Base-by-base conservation (phyloP, 176 grass and related monocot species). In the Rhynchospora tenuis region DNA sequence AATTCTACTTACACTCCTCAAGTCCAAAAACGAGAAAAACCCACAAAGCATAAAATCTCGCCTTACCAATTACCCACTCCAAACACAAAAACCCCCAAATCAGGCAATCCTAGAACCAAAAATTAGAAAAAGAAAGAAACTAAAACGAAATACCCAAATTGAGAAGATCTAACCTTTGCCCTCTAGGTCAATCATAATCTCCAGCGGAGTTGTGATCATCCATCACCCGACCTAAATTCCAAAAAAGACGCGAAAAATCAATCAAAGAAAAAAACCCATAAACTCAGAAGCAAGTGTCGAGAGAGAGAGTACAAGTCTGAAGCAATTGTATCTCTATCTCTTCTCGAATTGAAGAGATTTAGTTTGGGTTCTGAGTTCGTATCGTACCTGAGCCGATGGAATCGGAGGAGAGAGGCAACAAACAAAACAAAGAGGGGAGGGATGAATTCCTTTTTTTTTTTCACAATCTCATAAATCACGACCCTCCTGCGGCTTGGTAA, bases 111-210 rank as follows among this genome's bases (percentile, higher is more conserved):
- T 8, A 8, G 11, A 51, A 51, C 7, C 7, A 51, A 51, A 51
- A 51, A 51, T 1, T 51, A 51, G 48, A 51, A 51, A 11, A 51
- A 12, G 48, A 51, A 51, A 51, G 48, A 12, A 51, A 51, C 48
- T 51, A 7, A 51, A 51, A 51, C 11, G 7, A 51, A 51, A 42
- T 27, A 9, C 2, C 24, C 10, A 4, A 57, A 50, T 28, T 16
- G 10, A 66, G 17, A 51, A 51, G 48, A 51, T 51, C 69, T 24
- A 62, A 85, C 83, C 76, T 81, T 43, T 44, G 42, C 59, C 61
- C 51, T 64, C 61, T 45, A 27, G 26, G 38, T 86, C 84, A 70
- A 80, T 80, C 85, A 86, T 81, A 60, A 70, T 81, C 63, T 80
- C 76, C 74, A 45, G 59, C 22, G 33, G 68, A 81, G 85, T 4